Base-by-base conservation (phyloP, 1,139 yeast species). In the Kodamaea fungicola region DNA sequence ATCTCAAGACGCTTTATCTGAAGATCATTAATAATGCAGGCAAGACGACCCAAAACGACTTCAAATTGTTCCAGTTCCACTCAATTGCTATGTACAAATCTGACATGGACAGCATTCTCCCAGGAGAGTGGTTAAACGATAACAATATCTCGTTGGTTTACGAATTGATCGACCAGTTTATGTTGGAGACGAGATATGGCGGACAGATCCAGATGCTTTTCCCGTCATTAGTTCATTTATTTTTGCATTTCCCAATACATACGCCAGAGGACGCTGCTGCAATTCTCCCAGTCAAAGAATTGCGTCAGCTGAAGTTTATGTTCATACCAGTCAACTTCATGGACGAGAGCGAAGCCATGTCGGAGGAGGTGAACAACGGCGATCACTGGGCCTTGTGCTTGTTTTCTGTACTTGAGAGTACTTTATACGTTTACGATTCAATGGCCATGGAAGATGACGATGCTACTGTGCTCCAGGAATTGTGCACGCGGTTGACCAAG, bases 41-140 rank as follows among this genome's bases (percentile, higher is more conserved):
- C 6, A 32, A 34, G 24, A 35, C 37, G 2, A 8, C 43, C 12
- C 30, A 35, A 12, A 37, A 35, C 3, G 67, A 64, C 32, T 46
- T 45, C 29, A 64, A 63, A 41, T 40, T 65, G n/a, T 50, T 67
- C 34, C 73, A 68, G 41, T 68, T 60, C 43, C 64, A 62, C 30
- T 65, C 73, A 22, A 56, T 69, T 28, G 70, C 74, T 12, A 43
- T 69, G 12, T 70, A 69, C 46, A 52, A 55, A 30, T 59, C 68
- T 0, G 76, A 70, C 44, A 41, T 65, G 28, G 60, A 57, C 24
- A 68, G 60, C 40, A 46, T 69, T 1, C 42, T 66, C 22, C 74
- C 75, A 2, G 84, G 76, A 23, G 83, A 81, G 51, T 84, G 94
- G 94, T 61, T 85, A 24, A 81, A 80, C 49, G 94, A 84, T 51